Evolutionary conservation across 2,329 filamentous ascomycete species (phyloP), one percentile per base, ranked within the genome.

Genomic region (Reticulascus tulasneorum): DNA sequence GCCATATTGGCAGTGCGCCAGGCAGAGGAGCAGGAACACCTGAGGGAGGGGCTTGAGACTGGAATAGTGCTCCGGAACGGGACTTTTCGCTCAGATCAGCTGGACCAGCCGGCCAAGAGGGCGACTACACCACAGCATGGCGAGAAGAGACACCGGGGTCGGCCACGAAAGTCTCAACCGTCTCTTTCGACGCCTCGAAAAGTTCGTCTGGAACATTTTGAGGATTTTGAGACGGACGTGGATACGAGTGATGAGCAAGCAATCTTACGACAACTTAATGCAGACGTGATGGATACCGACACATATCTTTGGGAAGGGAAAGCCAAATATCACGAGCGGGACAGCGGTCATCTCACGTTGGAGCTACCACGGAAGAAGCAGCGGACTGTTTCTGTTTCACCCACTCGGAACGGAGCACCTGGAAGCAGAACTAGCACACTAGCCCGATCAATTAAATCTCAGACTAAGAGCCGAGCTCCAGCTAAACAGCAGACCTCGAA

Each of bases 161-260:
- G 47, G 13, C 51, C 51, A 4, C 59, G 51, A 40, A 53, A 48
- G 31, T 51, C 54, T 6, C 33, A 22, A 7, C 35, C 35, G 4
- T 59, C 65, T 49, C 44, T 65, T 3, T 56, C 55, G 2, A 63
- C 56, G 2, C 63, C 63, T 3, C 48, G 53, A 2, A 64, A 66
- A 45, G 43, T 44, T 2, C 50, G 47, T 7, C 27, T 58, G 13
- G 38, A 45, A 10, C 58, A 56, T 2, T 58, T 60, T 9, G 55
- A 20, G 13, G 35, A 22, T n/a, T 11, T 29, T 1, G 54, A 59
- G 18, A 37, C 36, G 7, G 42, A 46, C 4, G 21, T 17, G 3
- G 54, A 58, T 5, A 38, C 40, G 6, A 55, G 46, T 9, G 54
- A 58, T 12, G 37, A 43, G 7, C 30, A 42, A 4, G 39, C 35